These are phyloP conservation scores for Arabidopsis lyrata DNA, from an alignment of 441 rosid genomes.

Conservation along the genomic window DNA sequence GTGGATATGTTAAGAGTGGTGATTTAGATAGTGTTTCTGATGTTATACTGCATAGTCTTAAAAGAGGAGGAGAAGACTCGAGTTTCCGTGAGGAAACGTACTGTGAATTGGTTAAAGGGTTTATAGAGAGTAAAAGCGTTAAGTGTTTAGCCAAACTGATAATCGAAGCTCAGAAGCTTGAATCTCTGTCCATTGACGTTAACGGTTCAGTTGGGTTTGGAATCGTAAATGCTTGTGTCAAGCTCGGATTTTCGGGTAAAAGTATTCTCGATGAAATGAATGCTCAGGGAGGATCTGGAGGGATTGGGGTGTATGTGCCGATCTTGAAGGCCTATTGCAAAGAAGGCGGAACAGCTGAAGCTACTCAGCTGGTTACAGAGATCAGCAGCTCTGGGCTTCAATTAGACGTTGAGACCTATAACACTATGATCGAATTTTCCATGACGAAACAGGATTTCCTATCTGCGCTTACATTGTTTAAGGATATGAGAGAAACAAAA, in stretches of 20 bases:
- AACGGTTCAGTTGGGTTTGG: constrained; percentile 75
- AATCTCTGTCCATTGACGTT: constrained; percentile 41
- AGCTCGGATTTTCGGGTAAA: constrained; percentile 78
- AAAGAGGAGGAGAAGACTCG: constrained; percentile 46
- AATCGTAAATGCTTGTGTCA: constrained; percentile 73
- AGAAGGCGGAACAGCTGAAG: constrained; percentile 84
- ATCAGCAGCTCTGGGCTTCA: constrained; percentile 71
- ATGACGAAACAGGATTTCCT: constrained; percentile 89
- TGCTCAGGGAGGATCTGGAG: constrained; percentile 61
- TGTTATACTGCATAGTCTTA: constrained; percentile 54
- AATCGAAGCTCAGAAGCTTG: constrained; percentile 77
- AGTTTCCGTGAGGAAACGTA: constrained; percentile 63
- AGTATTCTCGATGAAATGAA: constrained; percentile 69
- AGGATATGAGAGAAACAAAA: constrained; percentile 83
- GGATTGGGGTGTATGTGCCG: constrained; percentile 74
- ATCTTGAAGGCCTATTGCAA: constrained; percentile 79
- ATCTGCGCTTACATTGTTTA: constrained; percentile 81
- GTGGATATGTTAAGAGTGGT: constrained; percentile 69
- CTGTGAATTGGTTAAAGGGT: constrained; percentile 68
- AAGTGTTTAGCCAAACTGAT: constrained; percentile 75
- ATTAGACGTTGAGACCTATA: constrained; percentile 65
- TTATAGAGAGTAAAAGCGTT: constrained; percentile 59
- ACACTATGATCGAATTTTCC: constrained; percentile 78
- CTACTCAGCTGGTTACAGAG: constrained; percentile 85
- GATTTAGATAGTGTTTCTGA: constrained; percentile 60